These are phyloP conservation scores for Xerocomellus chrysenteron DNA, from an alignment of 768 basidiomycete genomes.

Conservation along the genomic window DNA sequence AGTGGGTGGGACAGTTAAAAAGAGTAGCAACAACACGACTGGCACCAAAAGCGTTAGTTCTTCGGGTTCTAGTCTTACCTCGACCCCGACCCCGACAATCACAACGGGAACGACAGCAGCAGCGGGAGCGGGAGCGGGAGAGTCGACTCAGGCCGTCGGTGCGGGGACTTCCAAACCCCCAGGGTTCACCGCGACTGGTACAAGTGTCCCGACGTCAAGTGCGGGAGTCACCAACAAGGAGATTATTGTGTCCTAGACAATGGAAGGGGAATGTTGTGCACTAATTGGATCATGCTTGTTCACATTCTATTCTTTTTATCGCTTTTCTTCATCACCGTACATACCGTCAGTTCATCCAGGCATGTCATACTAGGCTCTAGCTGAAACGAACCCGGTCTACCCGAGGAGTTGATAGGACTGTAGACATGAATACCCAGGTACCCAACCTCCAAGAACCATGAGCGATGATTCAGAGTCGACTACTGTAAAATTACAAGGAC, in stretches of 20 bases:
- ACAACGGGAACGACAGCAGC: no score
- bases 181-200: no score
- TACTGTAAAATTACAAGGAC: not conserved
- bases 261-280: not conserved
- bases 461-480: not conserved
- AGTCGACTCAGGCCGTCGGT: no score
- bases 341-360: not conserved
- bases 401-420: not conserved
- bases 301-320: not conserved
- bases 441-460: no score
- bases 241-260: not conserved
- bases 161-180: no score
- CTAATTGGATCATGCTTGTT: not conserved
- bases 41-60: not conserved
- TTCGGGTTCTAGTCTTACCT: not conserved
- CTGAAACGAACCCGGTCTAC: not conserved
- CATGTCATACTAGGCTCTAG: not conserved
- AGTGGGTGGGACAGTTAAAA: constrained; percentile 49
- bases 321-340: not conserved
- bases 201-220: no score
- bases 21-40: constrained; percentile 14
- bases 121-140: no score
- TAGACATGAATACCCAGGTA: no score
- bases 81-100: not conserved
- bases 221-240: no score